These are phyloP conservation scores for Fusarium torreyae DNA, from an alignment of 2,329 filamentous ascomycete species.

Conservation along the genomic window DNA sequence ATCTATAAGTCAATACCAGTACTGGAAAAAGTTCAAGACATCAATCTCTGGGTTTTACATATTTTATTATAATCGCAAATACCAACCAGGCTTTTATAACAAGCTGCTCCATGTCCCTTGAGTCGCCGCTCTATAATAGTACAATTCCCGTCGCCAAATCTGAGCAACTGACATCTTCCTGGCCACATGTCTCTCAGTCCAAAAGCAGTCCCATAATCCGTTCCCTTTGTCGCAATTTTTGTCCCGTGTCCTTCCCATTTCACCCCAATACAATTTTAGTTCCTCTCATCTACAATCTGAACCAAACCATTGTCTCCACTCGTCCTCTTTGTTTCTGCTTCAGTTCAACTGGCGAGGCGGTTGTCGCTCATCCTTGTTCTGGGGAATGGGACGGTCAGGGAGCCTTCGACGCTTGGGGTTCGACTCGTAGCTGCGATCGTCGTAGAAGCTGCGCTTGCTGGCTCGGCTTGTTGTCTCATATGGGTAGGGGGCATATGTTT, in stretches of 20 bases:
- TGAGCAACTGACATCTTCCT: constrained; percentile 22
- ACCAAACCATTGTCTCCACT: not conserved
- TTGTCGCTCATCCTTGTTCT: not conserved
- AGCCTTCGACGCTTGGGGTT: constrained; percentile 30
- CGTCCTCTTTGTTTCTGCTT: not conserved
- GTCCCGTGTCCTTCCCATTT: not conserved
- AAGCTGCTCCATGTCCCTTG: constrained; percentile 12
- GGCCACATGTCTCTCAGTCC: constrained; percentile 8
- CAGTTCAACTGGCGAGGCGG: not conserved
- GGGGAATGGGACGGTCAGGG: constrained; percentile 5
- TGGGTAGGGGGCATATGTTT: not conserved
- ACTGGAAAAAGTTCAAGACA: not conserved
- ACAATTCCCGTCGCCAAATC: constrained; percentile 20
- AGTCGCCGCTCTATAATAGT: constrained; percentile 3
- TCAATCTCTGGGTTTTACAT: not conserved
- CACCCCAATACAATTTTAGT: not conserved
- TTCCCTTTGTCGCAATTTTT: constrained; percentile 9
- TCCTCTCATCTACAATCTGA: not conserved
- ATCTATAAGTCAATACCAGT: too few relatives aligned
- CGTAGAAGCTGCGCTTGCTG: constrained; percentile 16
- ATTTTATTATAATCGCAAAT: constrained; percentile 3
- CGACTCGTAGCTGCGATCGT: not conserved
- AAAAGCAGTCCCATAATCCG: constrained; percentile 4
- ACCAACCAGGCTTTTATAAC: constrained; percentile 10
- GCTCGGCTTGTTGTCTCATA: not conserved